Conservation (phyloP, 306 rosid genomes). For the Inga leiocalycina region DNA sequence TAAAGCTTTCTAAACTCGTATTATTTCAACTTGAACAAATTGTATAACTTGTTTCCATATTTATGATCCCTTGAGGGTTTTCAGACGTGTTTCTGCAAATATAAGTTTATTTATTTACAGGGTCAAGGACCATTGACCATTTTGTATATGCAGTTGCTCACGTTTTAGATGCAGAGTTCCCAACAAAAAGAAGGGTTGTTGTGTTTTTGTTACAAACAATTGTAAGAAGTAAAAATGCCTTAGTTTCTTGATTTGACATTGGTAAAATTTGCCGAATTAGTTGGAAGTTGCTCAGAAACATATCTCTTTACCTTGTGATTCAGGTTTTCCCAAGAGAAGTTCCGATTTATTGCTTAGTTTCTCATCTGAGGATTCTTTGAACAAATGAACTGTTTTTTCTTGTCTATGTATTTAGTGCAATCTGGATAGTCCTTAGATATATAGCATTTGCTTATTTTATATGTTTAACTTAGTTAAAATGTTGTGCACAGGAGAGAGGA, state of each 20-base stretch:
- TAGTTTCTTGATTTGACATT: background rate
- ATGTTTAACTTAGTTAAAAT: constrained; percentile 19
- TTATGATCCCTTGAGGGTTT: background rate
- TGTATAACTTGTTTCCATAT: background rate
- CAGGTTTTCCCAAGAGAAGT: background rate
- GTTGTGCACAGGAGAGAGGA: constrained; percentile 48
- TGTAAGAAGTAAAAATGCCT: background rate
- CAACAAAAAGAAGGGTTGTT: background rate
- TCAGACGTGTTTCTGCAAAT: background rate
- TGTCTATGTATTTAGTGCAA: constrained; percentile 13
- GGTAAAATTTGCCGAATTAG: background rate
- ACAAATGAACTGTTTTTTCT: background rate
- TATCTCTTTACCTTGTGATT: background rate
- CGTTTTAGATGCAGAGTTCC: background rate
- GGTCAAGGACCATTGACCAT: background rate
- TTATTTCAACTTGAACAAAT: background rate
- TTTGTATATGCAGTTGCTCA: background rate
- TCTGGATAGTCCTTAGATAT: background rate
- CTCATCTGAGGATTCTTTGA: background rate
- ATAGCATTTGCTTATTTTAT: constrained; percentile 25
- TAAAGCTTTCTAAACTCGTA: background rate
- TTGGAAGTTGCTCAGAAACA: background rate
- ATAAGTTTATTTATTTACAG: background rate
- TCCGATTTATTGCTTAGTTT: background rate
- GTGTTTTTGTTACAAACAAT: background rate